These are phyloP conservation scores for Phytophthora cajani DNA, from an alignment of 352 stramenopile genomes.

Conservation along the genomic window DNA sequence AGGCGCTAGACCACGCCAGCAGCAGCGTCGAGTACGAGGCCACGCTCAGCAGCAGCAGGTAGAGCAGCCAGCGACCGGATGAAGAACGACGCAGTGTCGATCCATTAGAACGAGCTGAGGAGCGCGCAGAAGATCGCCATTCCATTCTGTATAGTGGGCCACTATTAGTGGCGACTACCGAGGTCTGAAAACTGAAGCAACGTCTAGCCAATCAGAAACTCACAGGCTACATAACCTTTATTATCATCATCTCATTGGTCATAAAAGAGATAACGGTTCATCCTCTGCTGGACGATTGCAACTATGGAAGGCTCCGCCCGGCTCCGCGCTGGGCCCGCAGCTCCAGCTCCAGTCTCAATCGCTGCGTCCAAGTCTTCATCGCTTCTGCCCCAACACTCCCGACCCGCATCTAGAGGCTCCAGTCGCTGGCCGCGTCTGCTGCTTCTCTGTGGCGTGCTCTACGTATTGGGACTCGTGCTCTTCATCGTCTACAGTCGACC, in stretches of 20 bases:
- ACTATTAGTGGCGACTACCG: background rate
- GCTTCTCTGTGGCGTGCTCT: constrained; percentile 24
- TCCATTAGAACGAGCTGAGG: background rate
- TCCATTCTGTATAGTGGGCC: constrained; percentile 8
- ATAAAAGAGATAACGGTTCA: background rate
- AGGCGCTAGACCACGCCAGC: constrained; percentile 15
- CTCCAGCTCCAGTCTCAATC: background rate
- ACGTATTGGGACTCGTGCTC: constrained; percentile 11
- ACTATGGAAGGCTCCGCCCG: constrained; percentile 21
- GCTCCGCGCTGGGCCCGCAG: constrained; percentile 7
- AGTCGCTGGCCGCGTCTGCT: constrained; percentile 21
- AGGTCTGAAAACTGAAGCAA: constrained; percentile 5
- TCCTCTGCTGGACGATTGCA: background rate
- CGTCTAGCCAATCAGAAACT: background rate
- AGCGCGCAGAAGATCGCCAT: constrained; percentile 19
- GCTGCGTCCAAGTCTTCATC: constrained; percentile 1
- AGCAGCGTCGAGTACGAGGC: constrained; percentile 20
- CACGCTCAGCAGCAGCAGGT: constrained; percentile 13
- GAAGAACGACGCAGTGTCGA: background rate
- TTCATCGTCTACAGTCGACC: constrained; percentile 16
- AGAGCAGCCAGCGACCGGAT: constrained; percentile 16
- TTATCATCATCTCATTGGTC: background rate
- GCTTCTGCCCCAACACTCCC: constrained; percentile 12
- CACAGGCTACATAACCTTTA: background rate
- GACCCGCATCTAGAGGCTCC: background rate